These are phyloP conservation scores for Mantamonas sphyraenae DNA, from an alignment of 78 protist species.

Conservation along the genomic window DNA sequence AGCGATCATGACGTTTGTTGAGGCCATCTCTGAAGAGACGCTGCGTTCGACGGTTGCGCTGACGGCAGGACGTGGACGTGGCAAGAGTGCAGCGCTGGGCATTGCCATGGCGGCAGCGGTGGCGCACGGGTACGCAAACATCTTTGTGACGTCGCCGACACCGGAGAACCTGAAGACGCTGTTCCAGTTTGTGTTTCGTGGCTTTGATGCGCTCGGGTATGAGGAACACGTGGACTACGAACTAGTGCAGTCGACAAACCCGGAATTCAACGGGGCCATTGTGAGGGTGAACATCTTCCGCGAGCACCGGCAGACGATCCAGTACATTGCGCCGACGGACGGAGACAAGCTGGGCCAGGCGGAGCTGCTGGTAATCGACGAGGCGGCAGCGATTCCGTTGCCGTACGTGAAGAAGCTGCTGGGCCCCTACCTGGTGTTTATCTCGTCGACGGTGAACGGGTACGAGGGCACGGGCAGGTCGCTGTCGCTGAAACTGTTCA, in stretches of 20 bases:
- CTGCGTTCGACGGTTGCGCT: conserved; percentile 81
- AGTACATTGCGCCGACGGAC: conserved; percentile 82
- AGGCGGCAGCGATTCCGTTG: conserved; percentile 99
- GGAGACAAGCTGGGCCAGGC: conserved; percentile 53
- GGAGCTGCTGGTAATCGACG: conserved; percentile 96
- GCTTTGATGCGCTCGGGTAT: conserved; percentile 84
- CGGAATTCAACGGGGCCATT: conserved; percentile 71
- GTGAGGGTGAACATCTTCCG: conserved; percentile 82
- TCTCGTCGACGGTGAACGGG: conserved; percentile 77
- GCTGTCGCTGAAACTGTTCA: conserved; percentile 92
- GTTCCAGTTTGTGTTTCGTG: conserved; percentile 89
- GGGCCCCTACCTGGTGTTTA: conserved; percentile 87
- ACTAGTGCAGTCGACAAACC: conserved; percentile 77
- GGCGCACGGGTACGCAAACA: conserved; percentile 89
- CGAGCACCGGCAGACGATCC: conserved; percentile 94
- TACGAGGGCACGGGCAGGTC: conserved; percentile 99
- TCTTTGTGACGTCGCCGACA: conserved; percentile 94
- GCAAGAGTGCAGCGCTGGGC: conserved; percentile 98
- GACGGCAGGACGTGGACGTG: conserved; percentile 98
- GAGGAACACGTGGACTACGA: conserved; percentile 87
- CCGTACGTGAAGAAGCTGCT: conserved; percentile 80
- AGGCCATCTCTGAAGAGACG: conserved; percentile 85
- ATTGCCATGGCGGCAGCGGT: conserved; percentile 86
- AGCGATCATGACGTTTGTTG: conserved; percentile 69
- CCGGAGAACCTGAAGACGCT: conserved; percentile 94